phyloP scores from a whole-genome alignment of 352 stramenopile species.

The Thalassiosira mediterranea region DNA sequence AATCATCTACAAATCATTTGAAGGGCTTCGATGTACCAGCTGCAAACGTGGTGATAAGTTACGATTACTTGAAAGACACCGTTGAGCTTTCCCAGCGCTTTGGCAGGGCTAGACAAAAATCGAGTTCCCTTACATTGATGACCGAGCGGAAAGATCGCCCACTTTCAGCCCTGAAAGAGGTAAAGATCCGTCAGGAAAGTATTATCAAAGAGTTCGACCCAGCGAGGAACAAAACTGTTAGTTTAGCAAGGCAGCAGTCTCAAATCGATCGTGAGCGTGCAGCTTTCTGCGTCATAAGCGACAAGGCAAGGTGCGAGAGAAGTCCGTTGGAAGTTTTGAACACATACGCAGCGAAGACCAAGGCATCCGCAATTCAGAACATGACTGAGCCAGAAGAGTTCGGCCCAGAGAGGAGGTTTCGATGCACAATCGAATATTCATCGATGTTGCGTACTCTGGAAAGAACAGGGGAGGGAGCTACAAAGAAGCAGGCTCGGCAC shows the following conservation, averaged over 20 bases:
- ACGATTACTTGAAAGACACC: conserved; percentile 50
- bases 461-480: conserved; percentile 13
- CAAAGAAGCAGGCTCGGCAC: conserved; percentile 36
- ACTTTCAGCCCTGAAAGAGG: conserved; percentile 34
- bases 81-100: conserved; percentile 48
- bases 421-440: conserved; percentile 22
- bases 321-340: conserved; percentile 37
- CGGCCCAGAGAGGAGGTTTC: conserved; percentile 21
- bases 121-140: conserved; percentile 41
- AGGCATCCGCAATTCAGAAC: conserved; percentile 14
- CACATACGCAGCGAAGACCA: conserved; percentile 45
- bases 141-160: conserved; percentile 47
- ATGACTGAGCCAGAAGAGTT: conserved; percentile 11
- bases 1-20: too few relatives aligned
- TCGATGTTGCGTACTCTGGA: conserved; percentile 11
- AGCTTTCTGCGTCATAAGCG: too few relatives aligned
- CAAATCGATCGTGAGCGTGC: conserved; percentile 30
- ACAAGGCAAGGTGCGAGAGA: too few relatives aligned
- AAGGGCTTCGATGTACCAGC: conserved; percentile 52
- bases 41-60: conserved; percentile 52
- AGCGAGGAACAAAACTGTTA: neutral
- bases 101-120: conserved; percentile 38
- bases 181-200: conserved; percentile 35
- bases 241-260: conserved; percentile 40
- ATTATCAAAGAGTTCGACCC: conserved; percentile 50